Percentiles rank a stretch among this genome's conserved stretches.
These are phyloP conservation scores for Suillus bovinus DNA, from an alignment of 768 basidiomycete species.

Conservation along the genomic window DNA sequence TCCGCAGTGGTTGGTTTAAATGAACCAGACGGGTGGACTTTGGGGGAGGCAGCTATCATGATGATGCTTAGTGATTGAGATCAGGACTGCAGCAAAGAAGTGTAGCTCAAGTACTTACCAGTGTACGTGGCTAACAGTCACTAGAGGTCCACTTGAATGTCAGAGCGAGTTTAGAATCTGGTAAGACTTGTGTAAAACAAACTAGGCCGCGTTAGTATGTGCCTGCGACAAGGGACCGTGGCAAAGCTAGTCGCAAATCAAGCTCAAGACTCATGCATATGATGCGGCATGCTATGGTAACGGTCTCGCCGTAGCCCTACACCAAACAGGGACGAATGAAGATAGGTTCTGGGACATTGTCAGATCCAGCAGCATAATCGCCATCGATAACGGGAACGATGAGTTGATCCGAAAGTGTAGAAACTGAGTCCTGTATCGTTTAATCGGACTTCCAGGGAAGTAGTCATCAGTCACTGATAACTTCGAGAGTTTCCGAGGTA, in stretches of 20 bases:
- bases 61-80: not conserved
- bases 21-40: not conserved
- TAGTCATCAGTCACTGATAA: not conserved
- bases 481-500: not conserved
- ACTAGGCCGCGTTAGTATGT: not conserved
- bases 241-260: not conserved
- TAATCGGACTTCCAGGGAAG: not conserved
- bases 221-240: not conserved
- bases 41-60: not conserved
- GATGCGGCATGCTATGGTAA: not conserved
- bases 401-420: not conserved
- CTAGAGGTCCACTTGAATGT: not conserved
- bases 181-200: not conserved
- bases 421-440: not conserved
- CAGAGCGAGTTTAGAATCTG: not conserved
- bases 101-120: not conserved
- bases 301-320: not conserved
- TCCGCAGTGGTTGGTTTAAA: constrained; percentile 6
- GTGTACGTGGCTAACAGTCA: no score
- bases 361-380: not conserved
- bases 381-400: not conserved
- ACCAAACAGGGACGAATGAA: not conserved
- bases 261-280: not conserved
- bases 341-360: not conserved
- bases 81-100: not conserved